Evolutionary conservation across 2,329 filamentous ascomycete species (phyloP), one percentile per base, ranked within the genome.

Genomic region (Hypoxylon sp.): DNA sequence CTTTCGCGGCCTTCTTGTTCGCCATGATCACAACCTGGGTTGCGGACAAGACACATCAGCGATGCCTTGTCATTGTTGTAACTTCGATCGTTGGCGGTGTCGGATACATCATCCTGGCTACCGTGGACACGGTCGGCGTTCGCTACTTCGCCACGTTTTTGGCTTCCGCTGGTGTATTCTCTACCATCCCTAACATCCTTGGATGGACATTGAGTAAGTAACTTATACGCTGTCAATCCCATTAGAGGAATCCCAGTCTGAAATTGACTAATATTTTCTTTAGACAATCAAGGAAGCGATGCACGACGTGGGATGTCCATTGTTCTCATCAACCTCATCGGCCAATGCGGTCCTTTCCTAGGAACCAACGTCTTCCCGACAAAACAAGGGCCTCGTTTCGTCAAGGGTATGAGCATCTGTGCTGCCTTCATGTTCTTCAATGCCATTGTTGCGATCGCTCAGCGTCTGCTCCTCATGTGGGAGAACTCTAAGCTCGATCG

Each of bases 61-160:
- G 65, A 26, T 63, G 65, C 25, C 31, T 65, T 15, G 59, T 63
- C 19, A 35, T 66, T 25, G 30, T 59, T 12, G 12, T 57, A 7
- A 57, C 57, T 7, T 62, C 62, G 1, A 27, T 31, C 7, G 47
- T 66, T 2, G 65, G 65, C 20, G 62, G 57, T 9, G 29, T 56
- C n/a, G 65, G 65, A 8, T 67, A 65, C 23, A 56, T 67, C 13
- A 42, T 66, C 9, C 65, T 67, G 15, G 63, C 64, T 9, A 61
- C 63, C 9, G 60, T 63, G 20, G 44, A 73, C 12, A 61, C 66
- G 19, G 70, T 72, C 2, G 73, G 64, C 0, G 69, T 74, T 19
- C 73, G 77, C 11, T 81, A 81, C 50, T 67, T 74, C 0, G 76
- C 73, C 2, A 74, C 78, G 1, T 81, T 75, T 51, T 60, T 81